Evolutionary conservation across 2,329 filamentous ascomycete genomes (phyloP), one percentile per base, ranked within the genome.

Genomic region (Alternaria viburni): DNA sequence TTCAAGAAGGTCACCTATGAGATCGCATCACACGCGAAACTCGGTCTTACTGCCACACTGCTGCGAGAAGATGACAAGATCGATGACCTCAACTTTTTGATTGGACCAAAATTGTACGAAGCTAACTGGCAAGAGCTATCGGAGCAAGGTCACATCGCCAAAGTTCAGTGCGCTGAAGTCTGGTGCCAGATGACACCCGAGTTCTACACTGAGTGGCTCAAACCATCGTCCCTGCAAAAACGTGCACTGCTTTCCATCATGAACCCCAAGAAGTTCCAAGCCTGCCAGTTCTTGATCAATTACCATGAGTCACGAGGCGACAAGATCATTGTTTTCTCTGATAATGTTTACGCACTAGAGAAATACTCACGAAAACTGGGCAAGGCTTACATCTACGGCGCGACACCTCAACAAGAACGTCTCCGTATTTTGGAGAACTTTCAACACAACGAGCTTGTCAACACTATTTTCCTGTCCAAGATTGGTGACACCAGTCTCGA

Each of bases 181-280:
- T 99, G 96, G 96, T 99, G 96, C 76, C 93, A 95, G 3, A 99
- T 99, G 96, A 97, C 96, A 0, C 96, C 94, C 0, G 96, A 99
- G 72, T 99, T 99, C 78, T 98, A 97, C 79, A 91, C 93, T 17
- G 93, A 98, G 78, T 99, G 98, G 81, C 87, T 98, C 63, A 85
- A 88, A 58, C 88, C 82, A 8, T 79, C 79, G 6, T 89, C 89
- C 12, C 88, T 88, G 15, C 85, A 89, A 65, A 91, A 91, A 77
- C 85, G 87, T 32, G 86, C 86, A 9, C 80, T 93, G 7, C 87
- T 98, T 3, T 97, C 96, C 73, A 96, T 96, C 69, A 98, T 99
- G 94, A 99, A 99, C 74, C 96, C 96, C 1, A 87, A 91, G 69
- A 99, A 99, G 80, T 97, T 97, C 78, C 96, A 98, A 80, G 94